Percentiles rank a stretch among this genome's conserved stretches.
Conservation (phyloP, 805 yeast genomes). For the Henningerozyma blattae region DNA sequence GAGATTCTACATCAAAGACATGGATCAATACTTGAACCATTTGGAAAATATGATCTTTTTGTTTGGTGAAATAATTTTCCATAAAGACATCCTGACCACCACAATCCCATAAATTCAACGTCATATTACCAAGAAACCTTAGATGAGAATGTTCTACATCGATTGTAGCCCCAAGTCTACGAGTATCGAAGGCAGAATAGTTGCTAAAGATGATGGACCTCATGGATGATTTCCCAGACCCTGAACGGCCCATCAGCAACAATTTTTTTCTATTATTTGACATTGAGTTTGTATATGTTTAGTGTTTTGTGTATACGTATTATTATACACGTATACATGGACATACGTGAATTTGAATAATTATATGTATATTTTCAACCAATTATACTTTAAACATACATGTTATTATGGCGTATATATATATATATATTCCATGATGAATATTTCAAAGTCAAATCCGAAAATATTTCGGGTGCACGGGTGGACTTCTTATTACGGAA, state of each 20-base stretch:
- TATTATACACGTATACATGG: too few species aligned
- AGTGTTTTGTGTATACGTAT: too few species aligned
- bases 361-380: too few species aligned
- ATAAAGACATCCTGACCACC: conserved; percentile 96
- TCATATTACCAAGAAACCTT: conserved; percentile 88
- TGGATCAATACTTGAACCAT: conserved; percentile 93
- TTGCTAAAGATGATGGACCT: conserved; percentile 90
- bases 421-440: too few species aligned
- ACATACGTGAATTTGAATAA: too few species aligned
- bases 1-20: conserved; percentile 91
- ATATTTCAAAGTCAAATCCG: too few species aligned
- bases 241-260: conserved; percentile 79
- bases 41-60: conserved; percentile 83
- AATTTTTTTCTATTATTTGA: conserved; percentile 44
- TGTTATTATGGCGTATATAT: too few species aligned
- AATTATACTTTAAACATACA: too few species aligned
- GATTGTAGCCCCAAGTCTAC: conserved; percentile 91
- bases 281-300: too few species aligned
- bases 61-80: conserved; percentile 85
- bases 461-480: too few species aligned
- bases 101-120: conserved; percentile 93
- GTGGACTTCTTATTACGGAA: too few species aligned
- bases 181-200: conserved; percentile 92
- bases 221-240: conserved; percentile 97
- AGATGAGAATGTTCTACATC: conserved; percentile 97